Evolutionary conservation across 495 filamentous ascomycete species (phyloP), one percentile per base, ranked within the genome.

Genomic region (Clavariopsis aquatica): DNA sequence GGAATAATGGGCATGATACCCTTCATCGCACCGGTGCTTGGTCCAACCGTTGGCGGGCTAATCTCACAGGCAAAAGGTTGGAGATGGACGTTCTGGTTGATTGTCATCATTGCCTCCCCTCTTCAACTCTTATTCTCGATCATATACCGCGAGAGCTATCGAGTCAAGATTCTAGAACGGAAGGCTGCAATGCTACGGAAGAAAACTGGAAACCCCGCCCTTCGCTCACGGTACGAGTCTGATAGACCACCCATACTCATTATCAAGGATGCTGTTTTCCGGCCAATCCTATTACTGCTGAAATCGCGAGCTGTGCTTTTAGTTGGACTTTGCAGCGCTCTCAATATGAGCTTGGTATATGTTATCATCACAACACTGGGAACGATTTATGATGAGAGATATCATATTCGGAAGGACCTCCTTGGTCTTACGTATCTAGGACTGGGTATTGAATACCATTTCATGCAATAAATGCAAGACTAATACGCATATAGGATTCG

Each of bases 1-100:
- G 73, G 80, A 0, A 60, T 83, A 20, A 84, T 74, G 60, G 70
- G 72, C 6, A 26, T 82, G 8, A 84, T 81, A 7, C 81, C 82
- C 0, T 66, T 85, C 5, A 69, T 84, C 4, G 84, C 83, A 19
- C 81, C 81, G 0, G 71, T 79, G 8, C 72, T 83, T 62, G 86
- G 83, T 0, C 85, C 85, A 6, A 75, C 86, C 9, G 75, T 74
- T 9, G 85, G 85, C 8, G 84, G 85, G 9, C 82, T 78, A 61
- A 52, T 82, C 6, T 65, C 81, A 0, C 69, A 85, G 57, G 81
- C 79, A 0, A 80, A 78, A 41, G 85, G 85, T 0, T 89, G 87
- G 87, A 72, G 85, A 54, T 89, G 87, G 86, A 77, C 80, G 0
- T 85, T 86, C 57, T 87, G 84, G 82, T 60, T 86, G 0, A 55